Percentiles rank a stretch among this genome's conserved stretches.
Conservation (phyloP, 164 flowering plant genomes). For the Platanus orientalis region DNA sequence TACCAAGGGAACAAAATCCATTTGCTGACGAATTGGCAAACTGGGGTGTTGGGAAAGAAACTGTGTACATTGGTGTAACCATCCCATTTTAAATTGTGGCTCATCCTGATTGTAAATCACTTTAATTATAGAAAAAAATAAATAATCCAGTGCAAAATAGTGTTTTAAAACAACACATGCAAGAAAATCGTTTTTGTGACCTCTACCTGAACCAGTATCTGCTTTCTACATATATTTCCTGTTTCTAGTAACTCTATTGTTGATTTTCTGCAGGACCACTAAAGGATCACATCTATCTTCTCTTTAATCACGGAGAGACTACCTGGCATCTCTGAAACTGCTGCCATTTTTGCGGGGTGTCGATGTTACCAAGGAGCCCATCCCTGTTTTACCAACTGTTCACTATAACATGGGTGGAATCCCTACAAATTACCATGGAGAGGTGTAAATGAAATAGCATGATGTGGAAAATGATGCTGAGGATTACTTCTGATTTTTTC, state of each 20-base stretch:
- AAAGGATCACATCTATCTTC: slow-evolving; percentile 82
- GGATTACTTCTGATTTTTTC: neutral
- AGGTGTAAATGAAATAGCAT: slow-evolving; percentile 41
- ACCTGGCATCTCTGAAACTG: slow-evolving; percentile 99
- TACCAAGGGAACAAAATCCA: no score
- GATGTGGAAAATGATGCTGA: neutral
- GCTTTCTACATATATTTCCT: neutral
- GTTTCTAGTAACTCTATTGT: slow-evolving; percentile 1
- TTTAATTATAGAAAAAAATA: no score
- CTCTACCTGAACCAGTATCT: neutral
- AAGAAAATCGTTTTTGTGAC: no score
- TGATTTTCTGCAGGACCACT: slow-evolving; percentile 40
- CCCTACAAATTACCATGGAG: slow-evolving; percentile 94
- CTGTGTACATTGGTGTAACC: no score
- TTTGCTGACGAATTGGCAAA: no score
- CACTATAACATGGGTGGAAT: slow-evolving; percentile 99
- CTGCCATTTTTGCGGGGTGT: slow-evolving; percentile 99
- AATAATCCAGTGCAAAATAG: no score
- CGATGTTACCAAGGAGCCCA: slow-evolving; percentile 99
- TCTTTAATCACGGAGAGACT: slow-evolving; percentile 98
- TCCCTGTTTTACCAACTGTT: slow-evolving; percentile 96
- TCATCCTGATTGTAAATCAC: no score
- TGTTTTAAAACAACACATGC: no score
- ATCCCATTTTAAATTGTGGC: no score
- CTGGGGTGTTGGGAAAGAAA: no score